A percentile compares a stretch with the other conserved stretches of the same genome.
Conservation (phyloP, 176 grass and related monocot species). For the Rhynchospora breviuscula region DNA sequence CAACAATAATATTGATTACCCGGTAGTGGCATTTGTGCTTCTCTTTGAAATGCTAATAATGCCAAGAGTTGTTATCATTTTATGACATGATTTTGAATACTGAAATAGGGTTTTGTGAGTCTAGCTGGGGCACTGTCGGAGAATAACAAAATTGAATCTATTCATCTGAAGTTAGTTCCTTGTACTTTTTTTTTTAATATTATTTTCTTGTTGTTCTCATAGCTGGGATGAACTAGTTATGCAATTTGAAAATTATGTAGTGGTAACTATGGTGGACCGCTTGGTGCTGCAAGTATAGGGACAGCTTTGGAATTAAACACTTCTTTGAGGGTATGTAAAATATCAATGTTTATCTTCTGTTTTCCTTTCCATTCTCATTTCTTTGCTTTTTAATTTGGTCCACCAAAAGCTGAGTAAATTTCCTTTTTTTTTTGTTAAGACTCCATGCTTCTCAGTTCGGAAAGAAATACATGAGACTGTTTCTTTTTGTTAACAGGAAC, state of each 20-base stretch:
- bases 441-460: conserved; percentile 3
- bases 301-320: conserved; percentile 87
- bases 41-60: conserved; percentile 3
- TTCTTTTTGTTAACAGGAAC: conserved; percentile 47
- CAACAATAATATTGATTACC: conserved; percentile 91
- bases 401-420: not conserved
- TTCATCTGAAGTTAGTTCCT: conserved; percentile 89
- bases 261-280: conserved; percentile 94
- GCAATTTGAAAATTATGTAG: conserved; percentile 39
- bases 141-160: conserved; percentile 69
- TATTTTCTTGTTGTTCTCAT: conserved; percentile 15
- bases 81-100: conserved; percentile 10
- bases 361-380: not conserved
- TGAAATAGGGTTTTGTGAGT: conserved; percentile 83
- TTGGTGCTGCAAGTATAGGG: conserved; percentile 81
- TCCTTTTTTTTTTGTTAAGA: conserved; percentile 9
- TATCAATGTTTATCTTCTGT: not conserved
- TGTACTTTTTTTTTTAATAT: conserved; percentile 22
- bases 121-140: conserved; percentile 89
- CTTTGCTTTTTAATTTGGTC: conserved; percentile 7
- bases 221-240: conserved; percentile 10
- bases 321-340: conserved; percentile 74
- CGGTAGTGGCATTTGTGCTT: conserved; percentile 44
- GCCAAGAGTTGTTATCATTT: conserved; percentile 16
- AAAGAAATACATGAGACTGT: conserved; percentile 6